phyloP scores from a whole-genome alignment of 2,329 filamentous ascomycete genomes.

The Penicillium sp. region DNA sequence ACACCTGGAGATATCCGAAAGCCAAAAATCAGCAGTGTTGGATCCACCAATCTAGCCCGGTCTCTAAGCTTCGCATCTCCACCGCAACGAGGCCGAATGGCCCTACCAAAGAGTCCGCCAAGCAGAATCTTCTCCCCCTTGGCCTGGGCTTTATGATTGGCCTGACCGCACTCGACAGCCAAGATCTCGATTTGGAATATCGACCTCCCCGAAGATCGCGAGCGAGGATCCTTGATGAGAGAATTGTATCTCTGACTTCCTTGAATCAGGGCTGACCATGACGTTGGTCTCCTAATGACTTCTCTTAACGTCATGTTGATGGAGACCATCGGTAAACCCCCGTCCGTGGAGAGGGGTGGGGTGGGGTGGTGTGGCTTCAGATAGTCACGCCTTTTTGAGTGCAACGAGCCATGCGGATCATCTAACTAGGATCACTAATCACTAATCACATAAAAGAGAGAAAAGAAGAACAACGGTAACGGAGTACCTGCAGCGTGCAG shows the following conservation, averaged over 20 bases:
- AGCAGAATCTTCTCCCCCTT: not conserved
- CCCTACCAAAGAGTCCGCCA: not conserved
- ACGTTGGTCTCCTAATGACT: no score
- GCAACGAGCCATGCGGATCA: not conserved
- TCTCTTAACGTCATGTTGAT: no score
- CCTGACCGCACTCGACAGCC: not conserved
- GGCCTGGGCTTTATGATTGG: not conserved
- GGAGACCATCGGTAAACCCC: not conserved
- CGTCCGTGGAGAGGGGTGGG: no score
- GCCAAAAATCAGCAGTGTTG: not conserved
- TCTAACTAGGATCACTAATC: conserved; percentile 1
- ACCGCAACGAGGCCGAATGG: not conserved
- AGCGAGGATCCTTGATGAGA: not conserved
- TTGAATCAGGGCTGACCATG: not conserved
- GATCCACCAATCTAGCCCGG: conserved; percentile 6
- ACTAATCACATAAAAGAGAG: no score
- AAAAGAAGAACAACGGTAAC: not conserved
- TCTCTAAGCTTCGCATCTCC: not conserved
- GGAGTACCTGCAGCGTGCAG: conserved; percentile 13
- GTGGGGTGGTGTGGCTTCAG: no score
- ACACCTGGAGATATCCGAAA: not conserved
- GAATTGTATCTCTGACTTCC: not conserved
- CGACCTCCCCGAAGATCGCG: not conserved
- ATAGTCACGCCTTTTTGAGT: no score
- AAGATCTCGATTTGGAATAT: not conserved